Evolutionary conservation across 495 filamentous ascomycete species (phyloP).

Genomic region (Hypoxylon intermedium): DNA sequence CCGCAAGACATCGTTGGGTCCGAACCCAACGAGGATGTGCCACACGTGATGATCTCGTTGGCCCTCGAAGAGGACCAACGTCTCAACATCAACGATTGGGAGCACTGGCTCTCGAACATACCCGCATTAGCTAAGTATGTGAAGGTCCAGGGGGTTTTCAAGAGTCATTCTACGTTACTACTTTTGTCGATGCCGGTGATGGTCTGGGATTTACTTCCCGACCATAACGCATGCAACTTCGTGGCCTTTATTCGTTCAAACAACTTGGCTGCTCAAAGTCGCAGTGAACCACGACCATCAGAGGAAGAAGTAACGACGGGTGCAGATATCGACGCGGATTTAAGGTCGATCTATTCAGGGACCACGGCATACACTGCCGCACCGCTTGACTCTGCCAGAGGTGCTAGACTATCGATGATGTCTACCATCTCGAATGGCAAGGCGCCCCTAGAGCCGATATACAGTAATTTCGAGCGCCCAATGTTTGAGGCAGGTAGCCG

Average conservation of each 20-base stretch:
- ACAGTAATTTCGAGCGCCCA: conserved; percentile 14
- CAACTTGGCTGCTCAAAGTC: conserved; percentile 41
- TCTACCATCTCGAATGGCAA: conserved; percentile 31
- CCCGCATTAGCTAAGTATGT: conserved; percentile 59
- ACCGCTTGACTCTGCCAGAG: conserved; percentile 10
- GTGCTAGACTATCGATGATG: conserved; percentile 28
- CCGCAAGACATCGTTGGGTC: conserved; percentile 35
- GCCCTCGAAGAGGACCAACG: conserved; percentile 60
- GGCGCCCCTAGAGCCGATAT: conserved; percentile 20
- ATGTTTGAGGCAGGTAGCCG: conserved; percentile 6
- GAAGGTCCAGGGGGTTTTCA: conserved; percentile 60
- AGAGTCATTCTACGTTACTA: conserved; percentile 59
- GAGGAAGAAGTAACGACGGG: conserved; percentile 26
- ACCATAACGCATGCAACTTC: conserved; percentile 59
- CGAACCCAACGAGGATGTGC: conserved; percentile 53
- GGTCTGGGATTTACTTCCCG: conserved; percentile 61
- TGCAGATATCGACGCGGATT: conserved; percentile 32
- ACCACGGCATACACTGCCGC: conserved; percentile 34
- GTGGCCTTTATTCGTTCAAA: conserved; percentile 60
- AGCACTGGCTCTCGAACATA: conserved; percentile 54
- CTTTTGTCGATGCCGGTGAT: conserved; percentile 58
- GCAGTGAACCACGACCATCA: conserved; percentile 11
- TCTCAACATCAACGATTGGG: conserved; percentile 56
- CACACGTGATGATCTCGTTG: conserved; percentile 61
- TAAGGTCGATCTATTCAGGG: conserved; percentile 39